phyloP scores from a whole-genome alignment of 257 asterid species.

The Solanum microdontum region DNA sequence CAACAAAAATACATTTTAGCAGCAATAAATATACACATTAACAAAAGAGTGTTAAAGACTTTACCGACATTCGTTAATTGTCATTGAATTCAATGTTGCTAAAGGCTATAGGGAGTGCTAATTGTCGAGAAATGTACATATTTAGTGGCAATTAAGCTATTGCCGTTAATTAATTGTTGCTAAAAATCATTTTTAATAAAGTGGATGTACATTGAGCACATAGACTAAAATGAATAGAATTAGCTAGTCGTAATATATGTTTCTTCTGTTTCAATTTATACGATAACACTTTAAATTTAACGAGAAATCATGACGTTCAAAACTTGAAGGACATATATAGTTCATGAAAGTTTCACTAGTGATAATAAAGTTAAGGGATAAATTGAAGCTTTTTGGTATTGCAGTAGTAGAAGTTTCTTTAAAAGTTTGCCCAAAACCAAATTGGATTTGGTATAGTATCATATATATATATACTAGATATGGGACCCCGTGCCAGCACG shows the following conservation, averaged over 20 bases:
- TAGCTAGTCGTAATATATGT: background rate
- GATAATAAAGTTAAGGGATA: background rate
- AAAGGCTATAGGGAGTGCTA: no score
- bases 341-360: background rate
- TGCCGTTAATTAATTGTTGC: no score
- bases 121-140: no score
- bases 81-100: no score
- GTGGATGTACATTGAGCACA: background rate
- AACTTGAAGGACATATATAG: background rate
- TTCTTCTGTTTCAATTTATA: background rate
- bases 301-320: background rate
- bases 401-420: background rate
- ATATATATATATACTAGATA: no score
- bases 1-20: no score
- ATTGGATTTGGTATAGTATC: background rate
- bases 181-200: no score
- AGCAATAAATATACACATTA: no score
- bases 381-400: background rate
- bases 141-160: no score
- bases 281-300: background rate
- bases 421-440: background rate
- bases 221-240: background rate
- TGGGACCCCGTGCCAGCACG: no score
- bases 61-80: no score
- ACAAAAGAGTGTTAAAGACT: no score